Percentiles rank a stretch among this genome's conserved stretches.
Evolutionary conservation across 768 basidiomycete genomes (phyloP).

Genomic region (Thelephora aurantiotincta): DNA sequence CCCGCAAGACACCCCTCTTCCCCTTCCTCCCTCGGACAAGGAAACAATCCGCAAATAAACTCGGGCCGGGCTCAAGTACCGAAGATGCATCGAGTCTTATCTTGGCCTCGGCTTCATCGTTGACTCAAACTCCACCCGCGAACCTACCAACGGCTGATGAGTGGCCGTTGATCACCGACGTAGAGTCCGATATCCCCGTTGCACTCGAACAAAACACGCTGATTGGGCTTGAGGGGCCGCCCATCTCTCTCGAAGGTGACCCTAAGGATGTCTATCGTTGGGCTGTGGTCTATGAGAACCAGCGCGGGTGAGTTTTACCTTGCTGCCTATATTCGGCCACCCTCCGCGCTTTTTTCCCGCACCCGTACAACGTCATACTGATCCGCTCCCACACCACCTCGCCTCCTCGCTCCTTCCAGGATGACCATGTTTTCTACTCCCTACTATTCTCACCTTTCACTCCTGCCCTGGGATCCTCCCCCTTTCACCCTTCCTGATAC

Average conservation of each 20-base stretch:
- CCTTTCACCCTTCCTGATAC: slow-evolving; percentile 52
- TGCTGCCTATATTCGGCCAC: not conserved
- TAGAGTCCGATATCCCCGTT: not conserved
- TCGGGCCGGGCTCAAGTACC: not conserved
- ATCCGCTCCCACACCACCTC: not conserved
- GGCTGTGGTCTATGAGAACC: slow-evolving; percentile 74
- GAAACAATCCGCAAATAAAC: not conserved
- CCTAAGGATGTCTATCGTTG: slow-evolving; percentile 49
- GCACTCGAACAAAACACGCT: slow-evolving; percentile 1
- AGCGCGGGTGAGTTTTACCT: slow-evolving; percentile 46
- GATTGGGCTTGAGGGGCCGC: slow-evolving; percentile 6
- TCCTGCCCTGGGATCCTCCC: slow-evolving; percentile 60
- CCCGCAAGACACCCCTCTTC: slow-evolving; percentile 7
- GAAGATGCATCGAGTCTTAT: no score
- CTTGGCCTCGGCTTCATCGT: no score
- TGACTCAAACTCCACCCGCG: no score
- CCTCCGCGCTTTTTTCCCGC: not conserved
- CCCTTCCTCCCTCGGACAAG: not conserved
- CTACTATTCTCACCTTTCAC: slow-evolving; percentile 54
- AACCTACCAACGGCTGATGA: not conserved
- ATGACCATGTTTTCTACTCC: slow-evolving; percentile 59
- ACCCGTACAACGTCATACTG: not conserved
- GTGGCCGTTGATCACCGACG: not conserved
- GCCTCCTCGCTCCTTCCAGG: slow-evolving; percentile 14
- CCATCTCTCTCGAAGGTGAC: slow-evolving; percentile 8